Conservation (phyloP, 805 yeast genomes). For the Zygosaccharomyces bisporus region DNA sequence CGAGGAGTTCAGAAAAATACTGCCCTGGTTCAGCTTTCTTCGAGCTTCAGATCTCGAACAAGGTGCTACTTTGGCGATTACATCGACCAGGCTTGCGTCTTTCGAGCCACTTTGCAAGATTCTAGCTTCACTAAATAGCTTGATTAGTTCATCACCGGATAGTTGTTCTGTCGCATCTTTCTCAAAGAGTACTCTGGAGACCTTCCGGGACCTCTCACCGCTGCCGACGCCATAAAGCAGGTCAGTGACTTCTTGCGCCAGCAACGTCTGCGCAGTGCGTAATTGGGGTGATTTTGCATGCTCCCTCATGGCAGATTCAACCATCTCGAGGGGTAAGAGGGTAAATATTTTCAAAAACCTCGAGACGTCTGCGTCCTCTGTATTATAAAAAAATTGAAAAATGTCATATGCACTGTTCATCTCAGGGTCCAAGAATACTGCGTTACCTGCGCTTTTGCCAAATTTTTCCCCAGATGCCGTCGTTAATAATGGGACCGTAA, state of each 20-base stretch:
- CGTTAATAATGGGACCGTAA: constrained; percentile 86
- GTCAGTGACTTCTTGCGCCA: constrained; percentile 84
- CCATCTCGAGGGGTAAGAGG: constrained; percentile 59
- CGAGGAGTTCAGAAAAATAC: constrained; percentile 65
- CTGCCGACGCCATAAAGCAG: constrained; percentile 79
- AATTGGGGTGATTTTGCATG: constrained; percentile 60
- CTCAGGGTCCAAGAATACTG: constrained; percentile 75
- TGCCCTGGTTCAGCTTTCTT: constrained; percentile 62
- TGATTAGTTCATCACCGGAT: constrained; percentile 16
- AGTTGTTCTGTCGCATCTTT: not conserved
- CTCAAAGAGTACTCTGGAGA: constrained; percentile 61
- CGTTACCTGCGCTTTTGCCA: constrained; percentile 97
- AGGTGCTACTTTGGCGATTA: constrained; percentile 47
- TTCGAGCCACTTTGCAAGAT: constrained; percentile 23
- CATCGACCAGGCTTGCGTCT: constrained; percentile 42
- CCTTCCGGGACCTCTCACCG: constrained; percentile 61
- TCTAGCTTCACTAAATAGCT: constrained; percentile 22
- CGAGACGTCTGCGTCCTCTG: constrained; percentile 71
- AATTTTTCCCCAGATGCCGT: constrained; percentile 89
- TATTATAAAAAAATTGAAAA: constrained; percentile 79
- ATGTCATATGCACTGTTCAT: constrained; percentile 76
- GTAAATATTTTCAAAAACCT: constrained; percentile 74
- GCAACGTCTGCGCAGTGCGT: constrained; percentile 67
- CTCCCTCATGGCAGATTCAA: constrained; percentile 47
- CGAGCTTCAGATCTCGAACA: constrained; percentile 57